These are phyloP conservation scores for Uronychia setigera DNA, from an alignment of 73 alveolate species.

Conservation along the genomic window DNA sequence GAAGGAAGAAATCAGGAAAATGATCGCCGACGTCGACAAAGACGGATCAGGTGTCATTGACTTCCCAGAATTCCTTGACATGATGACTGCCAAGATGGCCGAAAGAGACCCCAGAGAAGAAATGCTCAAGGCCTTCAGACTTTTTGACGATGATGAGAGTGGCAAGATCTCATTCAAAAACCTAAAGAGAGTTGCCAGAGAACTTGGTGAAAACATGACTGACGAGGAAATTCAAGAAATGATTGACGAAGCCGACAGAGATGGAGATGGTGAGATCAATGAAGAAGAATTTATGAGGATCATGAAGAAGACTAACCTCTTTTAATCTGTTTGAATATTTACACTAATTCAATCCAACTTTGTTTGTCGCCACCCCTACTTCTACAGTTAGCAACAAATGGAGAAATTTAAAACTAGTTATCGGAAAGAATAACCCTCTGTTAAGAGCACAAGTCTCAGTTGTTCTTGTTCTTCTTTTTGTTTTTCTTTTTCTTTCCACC, in stretches of 20 bases:
- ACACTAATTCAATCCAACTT: too few relatives aligned
- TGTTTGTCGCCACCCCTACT: too few relatives aligned
- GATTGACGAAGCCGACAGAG: constrained; percentile 94
- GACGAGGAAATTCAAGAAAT: constrained; percentile 89
- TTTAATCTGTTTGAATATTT: too few relatives aligned
- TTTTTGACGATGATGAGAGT: constrained; percentile 89
- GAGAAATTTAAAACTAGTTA: too few relatives aligned
- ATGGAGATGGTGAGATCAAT: constrained; percentile 87
- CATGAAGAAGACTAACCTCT: constrained; percentile 87
- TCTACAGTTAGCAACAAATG: too few relatives aligned
- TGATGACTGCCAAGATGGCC: constrained; percentile 96
- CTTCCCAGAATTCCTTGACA: constrained; percentile 82
- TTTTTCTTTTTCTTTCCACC: too few relatives aligned
- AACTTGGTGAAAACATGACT: constrained; percentile 91
- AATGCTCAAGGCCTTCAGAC: constrained; percentile 90
- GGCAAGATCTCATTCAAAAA: constrained; percentile 90
- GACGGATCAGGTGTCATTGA: constrained; percentile 88
- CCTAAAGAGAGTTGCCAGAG: constrained; percentile 90
- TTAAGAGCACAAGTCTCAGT: too few relatives aligned
- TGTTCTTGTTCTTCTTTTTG: too few relatives aligned
- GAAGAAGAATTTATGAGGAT: constrained; percentile 90
- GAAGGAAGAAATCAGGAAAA: constrained; percentile 94
- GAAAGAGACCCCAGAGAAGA: constrained; percentile 95
- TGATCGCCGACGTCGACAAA: constrained; percentile 89
- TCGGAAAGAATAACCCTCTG: too few relatives aligned